Conservation (phyloP, 2,329 filamentous ascomycete species). For the Fulvia fulva region DNA sequence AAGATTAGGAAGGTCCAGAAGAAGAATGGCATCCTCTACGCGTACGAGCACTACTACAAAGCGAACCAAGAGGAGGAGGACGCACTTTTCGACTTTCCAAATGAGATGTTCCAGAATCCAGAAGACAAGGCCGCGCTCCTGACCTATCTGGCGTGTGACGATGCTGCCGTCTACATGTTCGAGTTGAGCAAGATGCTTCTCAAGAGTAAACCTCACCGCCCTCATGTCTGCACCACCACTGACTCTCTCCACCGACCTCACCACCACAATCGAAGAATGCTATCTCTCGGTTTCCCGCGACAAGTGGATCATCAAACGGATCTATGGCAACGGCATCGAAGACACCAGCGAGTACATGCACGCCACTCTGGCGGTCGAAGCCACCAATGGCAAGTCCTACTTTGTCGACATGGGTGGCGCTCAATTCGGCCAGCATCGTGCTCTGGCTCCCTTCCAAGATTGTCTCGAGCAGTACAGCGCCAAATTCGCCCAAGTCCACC, state of each 20-base stretch:
- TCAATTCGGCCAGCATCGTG: neutral
- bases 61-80: neutral
- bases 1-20: constrained; percentile 1
- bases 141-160: constrained; percentile 5
- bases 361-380: neutral
- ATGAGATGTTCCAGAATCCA: neutral
- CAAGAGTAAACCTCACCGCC: neutral
- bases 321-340: neutral
- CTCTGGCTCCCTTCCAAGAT: neutral
- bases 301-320: neutral
- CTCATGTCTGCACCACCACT: neutral
- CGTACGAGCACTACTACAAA: neutral
- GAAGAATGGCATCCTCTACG: neutral
- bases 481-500: neutral
- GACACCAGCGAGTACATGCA: neutral
- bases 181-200: constrained; percentile 10
- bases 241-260: neutral
- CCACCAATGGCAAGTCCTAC: neutral
- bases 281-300: neutral
- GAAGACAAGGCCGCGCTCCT: constrained; percentile 9
- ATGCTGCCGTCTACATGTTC: constrained; percentile 3
- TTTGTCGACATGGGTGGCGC: constrained; percentile 2
- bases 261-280: constrained; percentile 1
- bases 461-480: neutral
- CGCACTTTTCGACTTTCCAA: constrained; percentile 6